Conservation (phyloP, 1,284 basidiomycete genomes). For the Ceratobasidium sp. region DNA sequence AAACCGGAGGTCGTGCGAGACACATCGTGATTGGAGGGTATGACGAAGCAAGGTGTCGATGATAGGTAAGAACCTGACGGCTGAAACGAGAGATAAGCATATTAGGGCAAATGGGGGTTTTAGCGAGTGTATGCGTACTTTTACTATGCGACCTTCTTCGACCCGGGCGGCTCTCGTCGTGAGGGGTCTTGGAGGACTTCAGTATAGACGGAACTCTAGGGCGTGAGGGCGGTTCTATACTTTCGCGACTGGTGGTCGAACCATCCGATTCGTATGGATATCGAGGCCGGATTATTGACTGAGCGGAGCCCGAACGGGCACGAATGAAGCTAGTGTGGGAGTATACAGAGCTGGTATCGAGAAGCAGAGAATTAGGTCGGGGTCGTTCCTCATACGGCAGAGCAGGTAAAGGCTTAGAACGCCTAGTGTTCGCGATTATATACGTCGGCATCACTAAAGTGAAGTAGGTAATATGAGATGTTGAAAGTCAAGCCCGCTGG, state of each 20-base stretch:
- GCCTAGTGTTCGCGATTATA: conserved; percentile 5
- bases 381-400: not conserved
- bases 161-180: not conserved
- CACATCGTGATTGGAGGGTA: conserved; percentile 7
- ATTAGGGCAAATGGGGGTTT: not conserved
- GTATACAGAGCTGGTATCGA: not conserved
- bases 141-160: not conserved
- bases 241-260: conserved; percentile 1
- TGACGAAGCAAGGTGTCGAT: conserved; percentile 15
- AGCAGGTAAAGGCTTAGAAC: conserved; percentile 1
- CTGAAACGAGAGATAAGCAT: not conserved
- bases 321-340: conserved; percentile 1
- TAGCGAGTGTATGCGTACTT: conserved; percentile 18
- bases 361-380: conserved; percentile 3
- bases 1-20: conserved; percentile 24
- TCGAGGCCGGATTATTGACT: not conserved
- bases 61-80: conserved; percentile 16
- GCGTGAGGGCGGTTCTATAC: not conserved
- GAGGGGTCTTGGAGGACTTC: conserved; percentile 5
- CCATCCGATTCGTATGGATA: conserved; percentile 19
- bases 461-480: not conserved
- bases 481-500: not conserved
- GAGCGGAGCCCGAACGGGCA: not conserved
- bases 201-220: conserved; percentile 13
- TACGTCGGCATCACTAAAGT: conserved; percentile 3